A percentile compares a stretch with the other conserved stretches of the same genome.
These are phyloP conservation scores for Leishmania braziliensis DNA, from an alignment of 208 protist species.

Conservation along the genomic window DNA sequence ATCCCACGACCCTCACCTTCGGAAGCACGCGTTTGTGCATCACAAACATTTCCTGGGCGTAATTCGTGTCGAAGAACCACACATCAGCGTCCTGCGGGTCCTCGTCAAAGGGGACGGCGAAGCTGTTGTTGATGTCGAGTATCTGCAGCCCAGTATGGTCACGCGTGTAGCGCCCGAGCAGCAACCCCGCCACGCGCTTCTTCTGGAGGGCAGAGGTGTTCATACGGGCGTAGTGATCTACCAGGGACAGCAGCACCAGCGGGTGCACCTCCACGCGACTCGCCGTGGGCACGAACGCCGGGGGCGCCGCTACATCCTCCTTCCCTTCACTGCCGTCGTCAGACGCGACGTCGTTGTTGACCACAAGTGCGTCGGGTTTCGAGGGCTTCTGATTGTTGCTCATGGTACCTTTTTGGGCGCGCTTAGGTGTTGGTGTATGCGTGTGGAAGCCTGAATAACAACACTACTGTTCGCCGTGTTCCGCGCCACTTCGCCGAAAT, in stretches of 20 bases:
- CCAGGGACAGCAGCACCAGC: slow-evolving; percentile 98
- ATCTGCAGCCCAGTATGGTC: slow-evolving; percentile 52
- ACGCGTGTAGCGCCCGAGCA: slow-evolving; percentile 92
- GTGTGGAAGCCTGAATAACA: neutral
- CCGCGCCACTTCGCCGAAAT: neutral
- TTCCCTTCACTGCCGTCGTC: slow-evolving; percentile 32
- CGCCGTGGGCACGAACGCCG: slow-evolving; percentile 50
- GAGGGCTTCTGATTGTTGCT: slow-evolving; percentile 15
- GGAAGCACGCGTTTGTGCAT: slow-evolving; percentile 99
- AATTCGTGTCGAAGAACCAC: slow-evolving; percentile 99
- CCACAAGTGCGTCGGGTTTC: slow-evolving; percentile 8
- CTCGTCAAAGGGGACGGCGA: slow-evolving; percentile 99
- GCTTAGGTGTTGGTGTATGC: neutral
- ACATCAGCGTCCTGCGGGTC: slow-evolving; percentile 96
- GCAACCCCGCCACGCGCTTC: slow-evolving; percentile 97
- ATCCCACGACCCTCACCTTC: slow-evolving; percentile 98
- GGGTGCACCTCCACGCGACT: slow-evolving; percentile 97
- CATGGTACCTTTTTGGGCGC: neutral
- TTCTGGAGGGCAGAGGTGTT: slow-evolving; percentile 86
- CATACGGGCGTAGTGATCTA: slow-evolving; percentile 99
- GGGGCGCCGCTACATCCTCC: slow-evolving; percentile 18
- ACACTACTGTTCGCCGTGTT: neutral
- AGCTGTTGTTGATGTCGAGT: slow-evolving; percentile 97
- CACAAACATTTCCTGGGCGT: slow-evolving; percentile 96
- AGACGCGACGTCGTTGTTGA: slow-evolving; percentile 23